phyloP scores from a whole-genome alignment of 331 rosid species.

The Acacia concinna region DNA sequence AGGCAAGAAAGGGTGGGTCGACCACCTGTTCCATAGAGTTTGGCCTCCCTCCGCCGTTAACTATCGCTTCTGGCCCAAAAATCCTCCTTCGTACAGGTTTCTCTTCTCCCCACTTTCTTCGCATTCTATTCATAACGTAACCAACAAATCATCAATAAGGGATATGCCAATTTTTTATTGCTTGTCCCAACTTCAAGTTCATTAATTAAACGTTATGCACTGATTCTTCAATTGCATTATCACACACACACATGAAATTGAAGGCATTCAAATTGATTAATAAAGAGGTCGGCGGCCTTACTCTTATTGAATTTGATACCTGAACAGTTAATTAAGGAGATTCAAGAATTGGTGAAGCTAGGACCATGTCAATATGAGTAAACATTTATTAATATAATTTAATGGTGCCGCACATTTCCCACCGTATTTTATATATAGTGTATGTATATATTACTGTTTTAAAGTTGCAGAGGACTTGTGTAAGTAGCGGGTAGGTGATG shows the following conservation, averaged over 20 bases:
- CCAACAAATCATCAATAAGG: neutral
- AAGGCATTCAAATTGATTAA: neutral
- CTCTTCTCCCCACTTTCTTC: neutral
- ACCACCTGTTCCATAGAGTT: constrained; percentile 61
- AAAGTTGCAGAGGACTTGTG: neutral
- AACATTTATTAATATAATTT: neutral
- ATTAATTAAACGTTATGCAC: neutral
- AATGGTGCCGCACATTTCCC: neutral
- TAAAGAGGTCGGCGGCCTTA: neutral
- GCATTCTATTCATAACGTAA: neutral
- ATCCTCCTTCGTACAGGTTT: constrained; percentile 68
- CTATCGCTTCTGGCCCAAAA: constrained; percentile 62
- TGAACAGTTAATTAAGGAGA: neutral
- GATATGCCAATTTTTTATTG: neutral
- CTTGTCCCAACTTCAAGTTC: neutral
- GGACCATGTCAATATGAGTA: neutral
- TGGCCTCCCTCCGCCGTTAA: constrained; percentile 71
- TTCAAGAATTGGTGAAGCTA: neutral
- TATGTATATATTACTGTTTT: neutral
- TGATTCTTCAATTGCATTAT: too few relatives aligned
- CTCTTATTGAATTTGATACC: neutral
- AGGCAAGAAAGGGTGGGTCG: constrained; percentile 77
- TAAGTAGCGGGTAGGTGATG: neutral
- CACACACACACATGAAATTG: neutral
- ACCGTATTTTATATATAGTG: neutral